These are phyloP conservation scores for Cicer judaicum DNA, from an alignment of 306 rosid species.

Conservation along the genomic window DNA sequence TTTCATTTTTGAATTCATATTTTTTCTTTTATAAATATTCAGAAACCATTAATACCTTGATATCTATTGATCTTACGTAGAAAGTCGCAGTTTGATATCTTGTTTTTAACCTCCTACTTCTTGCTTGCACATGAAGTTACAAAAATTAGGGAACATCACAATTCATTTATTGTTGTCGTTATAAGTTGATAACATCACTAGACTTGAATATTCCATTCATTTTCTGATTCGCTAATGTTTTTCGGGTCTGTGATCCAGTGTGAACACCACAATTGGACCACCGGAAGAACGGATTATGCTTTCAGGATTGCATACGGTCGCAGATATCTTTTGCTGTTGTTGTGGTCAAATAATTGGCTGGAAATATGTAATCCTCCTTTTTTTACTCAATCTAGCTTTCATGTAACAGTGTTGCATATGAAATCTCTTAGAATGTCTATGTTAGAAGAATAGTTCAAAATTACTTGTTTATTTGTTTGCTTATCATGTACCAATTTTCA, in stretches of 20 bases:
- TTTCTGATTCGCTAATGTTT: constrained; percentile 22
- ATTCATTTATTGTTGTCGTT: constrained; percentile 26
- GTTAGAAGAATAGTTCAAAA: neutral
- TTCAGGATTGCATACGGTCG: constrained; percentile 84
- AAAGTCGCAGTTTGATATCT: constrained; percentile 17
- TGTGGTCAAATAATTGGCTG: constrained; percentile 97
- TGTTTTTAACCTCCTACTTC: neutral
- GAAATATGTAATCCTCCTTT: constrained; percentile 77
- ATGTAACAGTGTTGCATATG: constrained; percentile 16
- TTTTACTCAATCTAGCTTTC: constrained; percentile 37
- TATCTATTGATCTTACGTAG: neutral
- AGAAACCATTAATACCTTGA: constrained; percentile 18
- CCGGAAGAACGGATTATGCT: constrained; percentile 79
- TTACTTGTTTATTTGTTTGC: neutral
- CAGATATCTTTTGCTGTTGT: constrained; percentile 83
- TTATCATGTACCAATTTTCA: neutral
- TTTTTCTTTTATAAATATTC: neutral
- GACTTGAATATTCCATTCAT: constrained; percentile 39
- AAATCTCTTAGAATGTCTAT: constrained; percentile 10
- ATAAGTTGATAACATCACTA: constrained; percentile 27
- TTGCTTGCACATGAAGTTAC: constrained; percentile 10
- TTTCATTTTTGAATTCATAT: neutral
- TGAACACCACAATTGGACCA: constrained; percentile 66
- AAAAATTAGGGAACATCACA: neutral
- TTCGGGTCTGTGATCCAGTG: constrained; percentile 52